phyloP scores from a whole-genome alignment of 768 basidiomycete species.

The Termitomyces sp. region DNA sequence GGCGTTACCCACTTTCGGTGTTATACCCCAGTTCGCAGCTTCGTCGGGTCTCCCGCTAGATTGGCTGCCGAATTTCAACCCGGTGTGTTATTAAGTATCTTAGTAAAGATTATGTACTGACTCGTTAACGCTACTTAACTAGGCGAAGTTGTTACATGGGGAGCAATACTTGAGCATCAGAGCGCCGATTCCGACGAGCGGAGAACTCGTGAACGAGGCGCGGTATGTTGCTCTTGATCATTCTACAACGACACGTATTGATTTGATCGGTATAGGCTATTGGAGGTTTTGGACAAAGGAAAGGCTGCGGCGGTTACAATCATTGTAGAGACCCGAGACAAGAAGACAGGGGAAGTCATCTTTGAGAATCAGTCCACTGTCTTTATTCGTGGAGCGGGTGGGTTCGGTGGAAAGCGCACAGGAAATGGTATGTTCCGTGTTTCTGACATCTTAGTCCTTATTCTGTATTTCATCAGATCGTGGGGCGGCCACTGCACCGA shows the following conservation, averaged over 20 bases:
- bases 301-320: conserved; percentile 90
- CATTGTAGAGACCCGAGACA: conserved; percentile 79
- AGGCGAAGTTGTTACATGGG: conserved; percentile 97
- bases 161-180: conserved; percentile 94
- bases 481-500: conserved; percentile 81
- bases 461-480: conserved; percentile 56
- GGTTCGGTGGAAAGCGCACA: conserved; percentile 87
- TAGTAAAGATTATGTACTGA: not conserved
- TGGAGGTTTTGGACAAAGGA: conserved; percentile 87
- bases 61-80: conserved; percentile 95
- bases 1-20: conserved; percentile 91
- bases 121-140: not conserved
- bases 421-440: conserved; percentile 58
- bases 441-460: not conserved
- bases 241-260: not conserved
- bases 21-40: conserved; percentile 86
- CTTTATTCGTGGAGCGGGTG: conserved; percentile 92
- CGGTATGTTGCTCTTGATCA: conserved; percentile 40
- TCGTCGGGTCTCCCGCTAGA: conserved; percentile 68
- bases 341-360: conserved; percentile 70
- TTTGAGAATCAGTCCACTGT: conserved; percentile 93
- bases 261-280: conserved; percentile 40
- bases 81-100: conserved; percentile 47
- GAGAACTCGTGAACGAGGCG: conserved; percentile 71
- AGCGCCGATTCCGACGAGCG: conserved; percentile 82